Conservation (phyloP, 2,329 filamentous ascomycete species). For the Penicillium sp. region DNA sequence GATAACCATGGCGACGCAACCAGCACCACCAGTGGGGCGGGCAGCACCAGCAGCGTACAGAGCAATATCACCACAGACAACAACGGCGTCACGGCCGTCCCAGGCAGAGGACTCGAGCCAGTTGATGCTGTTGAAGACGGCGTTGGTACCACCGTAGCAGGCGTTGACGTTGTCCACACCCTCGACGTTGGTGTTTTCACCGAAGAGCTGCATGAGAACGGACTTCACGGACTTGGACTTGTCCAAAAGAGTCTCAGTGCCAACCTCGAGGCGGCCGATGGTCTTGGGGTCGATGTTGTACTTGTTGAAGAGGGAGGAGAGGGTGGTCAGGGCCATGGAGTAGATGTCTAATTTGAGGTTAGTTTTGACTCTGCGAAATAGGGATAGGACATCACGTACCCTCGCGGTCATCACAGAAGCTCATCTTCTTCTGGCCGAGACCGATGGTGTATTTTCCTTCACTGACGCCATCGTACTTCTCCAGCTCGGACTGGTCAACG, state of each 20-base stretch:
- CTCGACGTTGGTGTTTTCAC: slow-evolving; percentile 78
- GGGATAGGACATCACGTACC: slow-evolving; percentile 52
- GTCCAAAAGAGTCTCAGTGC: slow-evolving; percentile 82
- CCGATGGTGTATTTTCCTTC: slow-evolving; percentile 88
- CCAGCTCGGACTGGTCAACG: slow-evolving; percentile 78
- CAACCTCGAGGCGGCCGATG: slow-evolving; percentile 79
- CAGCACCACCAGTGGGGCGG: slow-evolving; percentile 77
- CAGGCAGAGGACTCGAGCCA: slow-evolving; percentile 85
- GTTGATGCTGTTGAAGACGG: slow-evolving; percentile 79
- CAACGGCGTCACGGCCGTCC: slow-evolving; percentile 80
- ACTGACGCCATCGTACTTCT: slow-evolving; percentile 82
- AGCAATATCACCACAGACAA: slow-evolving; percentile 79
- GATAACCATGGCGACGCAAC: slow-evolving; percentile 75
- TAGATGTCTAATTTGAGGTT: slow-evolving; percentile 69
- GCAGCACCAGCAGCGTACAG: slow-evolving; percentile 82
- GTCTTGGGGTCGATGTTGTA: slow-evolving; percentile 78
- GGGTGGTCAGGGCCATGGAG: slow-evolving; percentile 76
- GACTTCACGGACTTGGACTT: slow-evolving; percentile 92
- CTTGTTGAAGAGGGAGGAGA: slow-evolving; percentile 76
- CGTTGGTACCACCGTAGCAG: slow-evolving; percentile 84
- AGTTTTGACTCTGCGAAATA: slow-evolving; percentile 6
- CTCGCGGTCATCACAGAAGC: slow-evolving; percentile 87
- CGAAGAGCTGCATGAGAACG: slow-evolving; percentile 82
- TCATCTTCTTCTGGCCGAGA: slow-evolving; percentile 88
- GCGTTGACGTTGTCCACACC: slow-evolving; percentile 82